These are phyloP conservation scores for Aphanoascus verrucosus DNA, from an alignment of 2,329 filamentous ascomycete species.

Conservation along the genomic window DNA sequence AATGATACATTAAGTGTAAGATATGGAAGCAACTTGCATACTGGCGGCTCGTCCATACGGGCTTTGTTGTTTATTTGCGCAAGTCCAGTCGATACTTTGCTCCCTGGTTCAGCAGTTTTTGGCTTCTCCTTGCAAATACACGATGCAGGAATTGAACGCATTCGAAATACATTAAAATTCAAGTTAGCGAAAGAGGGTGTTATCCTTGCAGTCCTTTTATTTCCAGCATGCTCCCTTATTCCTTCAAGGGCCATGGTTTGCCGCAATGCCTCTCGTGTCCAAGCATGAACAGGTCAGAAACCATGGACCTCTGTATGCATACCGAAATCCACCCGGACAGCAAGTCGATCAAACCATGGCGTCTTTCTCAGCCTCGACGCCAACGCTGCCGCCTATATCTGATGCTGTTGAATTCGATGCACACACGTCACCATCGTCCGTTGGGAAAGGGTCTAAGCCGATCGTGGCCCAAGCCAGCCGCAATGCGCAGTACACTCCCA, in stretches of 20 bases:
- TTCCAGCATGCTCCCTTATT: too few species aligned
- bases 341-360: not conserved
- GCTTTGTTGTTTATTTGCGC: not conserved
- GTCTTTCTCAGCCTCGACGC: not conserved
- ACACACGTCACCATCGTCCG: not conserved
- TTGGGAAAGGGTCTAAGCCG: not conserved
- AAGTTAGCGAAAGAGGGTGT: too few species aligned
- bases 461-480: not conserved
- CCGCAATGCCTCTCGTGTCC: too few species aligned
- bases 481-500: not conserved
- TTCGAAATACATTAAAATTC: too few species aligned
- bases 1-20: constrained; percentile 2
- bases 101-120: not conserved
- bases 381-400: not conserved
- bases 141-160: too few species aligned
- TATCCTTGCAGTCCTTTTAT: too few species aligned
- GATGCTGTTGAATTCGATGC: not conserved
- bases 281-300: not conserved
- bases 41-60: not conserved
- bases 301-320: not conserved
- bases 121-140: too few species aligned
- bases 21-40: not conserved
- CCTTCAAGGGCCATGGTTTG: too few species aligned
- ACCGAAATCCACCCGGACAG: not conserved
- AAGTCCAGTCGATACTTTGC: not conserved